Evolutionary conservation across 2,329 filamentous ascomycete species (phyloP), one percentile per base, ranked within the genome.

Genomic region (Sporothrix mexicana): DNA sequence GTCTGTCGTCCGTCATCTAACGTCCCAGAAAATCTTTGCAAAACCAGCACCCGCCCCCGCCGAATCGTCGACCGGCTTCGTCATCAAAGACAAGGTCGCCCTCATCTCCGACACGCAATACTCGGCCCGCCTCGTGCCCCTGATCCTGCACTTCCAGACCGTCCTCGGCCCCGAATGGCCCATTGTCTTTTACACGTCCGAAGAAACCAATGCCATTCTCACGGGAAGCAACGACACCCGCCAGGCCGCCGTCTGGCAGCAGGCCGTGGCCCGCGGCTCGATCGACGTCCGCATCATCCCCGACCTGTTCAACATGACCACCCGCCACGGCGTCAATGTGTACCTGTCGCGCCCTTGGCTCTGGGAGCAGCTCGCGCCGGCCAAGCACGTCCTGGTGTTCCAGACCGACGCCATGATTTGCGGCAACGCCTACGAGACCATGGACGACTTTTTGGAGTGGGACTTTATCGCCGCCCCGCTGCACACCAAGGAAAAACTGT

Each of bases 151-250:
- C 2, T 78, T 83, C 45, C 76, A 79, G 5, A 71, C 74, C n/a
- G 76, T 77, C 0, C 81, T 85, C 4, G 84, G 83, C 0, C 82
- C 83, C 10, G 74, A 75, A 10, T 85, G 84, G 83, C 83, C 83
- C 4, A 80, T 85, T 53, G 78, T 85, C 25, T 80, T 85, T 57
- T 83, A 82, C 74, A 85, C 84, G 0, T 78, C 80, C 47, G 61
- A 61, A 17, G 36, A 67, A 30, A 78, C 76, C 70, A 36, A 71
- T n/a, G 67, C 62, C 13, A 53, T 20, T 2, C 76, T 51, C 7
- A 36, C 43, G 6, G 64, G 64, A 45, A 51, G 13, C 64, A 51
- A 67, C 64, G 64, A 23, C 43, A 49, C 43, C 23, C 75, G 3
- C 55, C 69, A 66, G 15, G 81, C 80, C 3, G 78, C 80, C 1